Evolutionary conservation across 176 grass and related monocot species (phyloP), one percentile per base, ranked within the genome.

Genomic region (Oryza glaberrima): DNA sequence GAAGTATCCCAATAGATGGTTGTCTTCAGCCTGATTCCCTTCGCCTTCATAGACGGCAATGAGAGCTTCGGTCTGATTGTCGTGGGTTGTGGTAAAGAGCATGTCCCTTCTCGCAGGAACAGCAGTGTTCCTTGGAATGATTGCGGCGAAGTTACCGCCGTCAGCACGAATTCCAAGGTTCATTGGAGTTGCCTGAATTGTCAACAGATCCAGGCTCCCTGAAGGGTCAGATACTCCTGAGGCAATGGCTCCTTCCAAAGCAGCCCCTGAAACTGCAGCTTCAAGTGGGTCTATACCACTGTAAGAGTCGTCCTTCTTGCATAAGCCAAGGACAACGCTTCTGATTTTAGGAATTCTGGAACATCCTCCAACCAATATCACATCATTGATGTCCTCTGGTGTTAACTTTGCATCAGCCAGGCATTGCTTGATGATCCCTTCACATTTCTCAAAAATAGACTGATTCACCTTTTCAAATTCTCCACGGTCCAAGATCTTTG

Each of bases 331-430:
- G 22, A 94, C 82, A 16, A 94, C 82, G 83, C 82, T 85, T 76
- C 78, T 92, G 79, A 94, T 83, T 68, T 72, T 90, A 0, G 82
- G 90, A 49, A 94, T 88, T 64, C 41, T 88, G 20, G 87, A 90
- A 77, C 93, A 94, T 0, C 93, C 93, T 72, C 93, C 93, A 16
- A 90, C 93, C 73, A 94, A 44, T 82, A 94, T 77, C 45, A 94
- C 93, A 70, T 92, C 90, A 43, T 90, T 78, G 35, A 90, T 78
- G 11, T 90, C 90, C 15, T 88, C 90, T 20, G 73, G 70, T 35
- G 63, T 17, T 40, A 92, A 41, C 67, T 92, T 94, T 0, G 79
- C 81, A 86, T 94, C 93, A 65, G 64, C 20, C 67, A 94, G 7
- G 58, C 90, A 92, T 80, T 90, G 87, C 38, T 71, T 92, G 72